Percentiles rank a stretch among this genome's conserved stretches.
These are phyloP conservation scores for Haematococcus sp. DNA, from an alignment of 139 green algal genomes.

Conservation along the genomic window DNA sequence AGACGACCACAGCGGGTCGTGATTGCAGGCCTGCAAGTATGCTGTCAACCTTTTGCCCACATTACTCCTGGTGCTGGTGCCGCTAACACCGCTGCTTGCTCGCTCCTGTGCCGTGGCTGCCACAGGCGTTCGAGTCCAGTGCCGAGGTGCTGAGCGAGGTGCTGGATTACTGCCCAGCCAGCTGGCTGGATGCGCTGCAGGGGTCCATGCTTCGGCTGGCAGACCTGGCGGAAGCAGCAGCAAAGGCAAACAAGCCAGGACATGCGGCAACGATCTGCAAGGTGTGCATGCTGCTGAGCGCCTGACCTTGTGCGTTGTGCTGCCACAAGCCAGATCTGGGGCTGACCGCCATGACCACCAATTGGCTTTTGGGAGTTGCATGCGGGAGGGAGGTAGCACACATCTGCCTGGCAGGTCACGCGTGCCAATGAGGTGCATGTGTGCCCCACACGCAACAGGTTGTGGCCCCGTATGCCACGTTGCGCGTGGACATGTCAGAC, in stretches of 20 bases:
- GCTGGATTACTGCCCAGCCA: background rate
- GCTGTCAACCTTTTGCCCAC: too few species aligned
- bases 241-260: background rate
- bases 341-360: too few species aligned
- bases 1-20: too few species aligned
- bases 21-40: too few species aligned
- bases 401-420: too few species aligned
- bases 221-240: background rate
- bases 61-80: too few species aligned
- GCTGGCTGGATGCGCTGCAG: conserved; percentile 1
- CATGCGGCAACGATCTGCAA: background rate
- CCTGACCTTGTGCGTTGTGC: too few species aligned
- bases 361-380: too few species aligned
- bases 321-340: too few species aligned
- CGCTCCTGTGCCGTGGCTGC: background rate
- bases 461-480: background rate
- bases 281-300: background rate
- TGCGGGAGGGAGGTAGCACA: too few species aligned
- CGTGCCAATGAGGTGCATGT: too few species aligned
- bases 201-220: background rate
- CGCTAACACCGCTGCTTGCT: too few species aligned
- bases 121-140: background rate
- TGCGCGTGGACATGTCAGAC: background rate
- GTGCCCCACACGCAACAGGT: background rate
- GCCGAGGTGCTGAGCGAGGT: conserved; percentile 1